phyloP scores from a whole-genome alignment of 2,329 filamentous ascomycete genomes.

The Xylaria sp. region DNA sequence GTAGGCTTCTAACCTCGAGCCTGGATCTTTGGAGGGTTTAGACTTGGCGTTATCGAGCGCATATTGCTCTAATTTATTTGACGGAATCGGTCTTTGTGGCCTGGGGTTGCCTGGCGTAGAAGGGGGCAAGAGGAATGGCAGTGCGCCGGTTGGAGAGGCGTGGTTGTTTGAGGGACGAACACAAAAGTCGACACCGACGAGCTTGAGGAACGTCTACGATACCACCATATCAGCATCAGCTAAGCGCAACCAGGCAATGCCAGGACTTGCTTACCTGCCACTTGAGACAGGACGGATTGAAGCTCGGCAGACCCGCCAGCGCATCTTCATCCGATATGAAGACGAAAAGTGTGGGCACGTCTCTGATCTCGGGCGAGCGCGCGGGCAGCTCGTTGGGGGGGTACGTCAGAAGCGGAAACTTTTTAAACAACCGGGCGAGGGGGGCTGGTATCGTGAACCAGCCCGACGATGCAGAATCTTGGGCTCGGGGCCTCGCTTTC shows the following conservation, averaged over 20 bases:
- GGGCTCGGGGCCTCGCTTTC: slow-evolving; percentile 33
- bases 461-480: slow-evolving; percentile 41
- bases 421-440: slow-evolving; percentile 84
- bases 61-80: slow-evolving; percentile 76
- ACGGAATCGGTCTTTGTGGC: slow-evolving; percentile 61
- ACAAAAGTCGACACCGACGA: slow-evolving; percentile 74
- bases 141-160: slow-evolving; percentile 85
- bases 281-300: slow-evolving; percentile 92
- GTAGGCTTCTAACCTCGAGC: slow-evolving; percentile 76
- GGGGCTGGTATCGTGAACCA: slow-evolving; percentile 74
- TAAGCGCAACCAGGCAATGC: background rate
- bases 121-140: slow-evolving; percentile 83
- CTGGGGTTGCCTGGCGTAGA: slow-evolving; percentile 48
- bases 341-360: slow-evolving; percentile 73
- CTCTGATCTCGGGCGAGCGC: slow-evolving; percentile 55
- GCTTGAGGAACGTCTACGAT: slow-evolving; percentile 80
- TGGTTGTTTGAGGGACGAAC: slow-evolving; percentile 85
- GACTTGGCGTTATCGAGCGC: slow-evolving; percentile 60
- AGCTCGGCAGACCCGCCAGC: slow-evolving; percentile 72
- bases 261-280: slow-evolving; percentile 78
- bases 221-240: background rate
- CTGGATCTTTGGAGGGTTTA: slow-evolving; percentile 59
- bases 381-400: slow-evolving; percentile 75
- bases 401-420: slow-evolving; percentile 82
- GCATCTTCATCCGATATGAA: slow-evolving; percentile 77